These are phyloP conservation scores for Candida tropicalis DNA, from an alignment of 1,139 yeast genomes.

Conservation along the genomic window DNA sequence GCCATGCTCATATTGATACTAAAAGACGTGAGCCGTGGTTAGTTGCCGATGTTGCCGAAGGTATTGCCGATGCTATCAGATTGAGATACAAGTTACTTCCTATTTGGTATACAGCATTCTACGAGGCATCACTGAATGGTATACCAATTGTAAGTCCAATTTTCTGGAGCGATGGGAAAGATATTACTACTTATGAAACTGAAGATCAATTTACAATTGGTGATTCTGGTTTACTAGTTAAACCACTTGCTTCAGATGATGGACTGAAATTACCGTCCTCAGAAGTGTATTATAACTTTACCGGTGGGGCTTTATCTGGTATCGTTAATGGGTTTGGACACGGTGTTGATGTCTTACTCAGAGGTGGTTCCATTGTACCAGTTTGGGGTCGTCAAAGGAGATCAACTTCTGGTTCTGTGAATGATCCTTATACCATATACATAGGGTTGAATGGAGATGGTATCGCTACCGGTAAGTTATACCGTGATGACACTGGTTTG, in stretches of 20 bases:
- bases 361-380: no score
- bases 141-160: conserved; percentile 77
- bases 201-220: conserved; percentile 90
- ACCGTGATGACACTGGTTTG: background rate
- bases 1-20: conserved; percentile 94
- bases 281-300: conserved; percentile 44
- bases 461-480: no score
- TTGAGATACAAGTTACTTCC: conserved; percentile 80
- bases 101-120: conserved; percentile 78
- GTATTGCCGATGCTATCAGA: conserved; percentile 69
- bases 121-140: conserved; percentile 61
- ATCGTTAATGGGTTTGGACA: no score
- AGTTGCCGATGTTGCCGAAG: conserved; percentile 71
- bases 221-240: conserved; percentile 69
- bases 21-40: conserved; percentile 93
- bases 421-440: no score
- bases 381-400: no score
- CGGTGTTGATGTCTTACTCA: no score
- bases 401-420: no score
- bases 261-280: conserved; percentile 58
- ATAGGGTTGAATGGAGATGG: no score
- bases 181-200: conserved; percentile 52
- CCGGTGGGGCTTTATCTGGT: conserved; percentile 21
- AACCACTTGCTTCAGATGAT: conserved; percentile 77
- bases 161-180: conserved; percentile 64